Base-by-base conservation (phyloP, 1,284 basidiomycete genomes). In the Gymnopus androsaceus region DNA sequence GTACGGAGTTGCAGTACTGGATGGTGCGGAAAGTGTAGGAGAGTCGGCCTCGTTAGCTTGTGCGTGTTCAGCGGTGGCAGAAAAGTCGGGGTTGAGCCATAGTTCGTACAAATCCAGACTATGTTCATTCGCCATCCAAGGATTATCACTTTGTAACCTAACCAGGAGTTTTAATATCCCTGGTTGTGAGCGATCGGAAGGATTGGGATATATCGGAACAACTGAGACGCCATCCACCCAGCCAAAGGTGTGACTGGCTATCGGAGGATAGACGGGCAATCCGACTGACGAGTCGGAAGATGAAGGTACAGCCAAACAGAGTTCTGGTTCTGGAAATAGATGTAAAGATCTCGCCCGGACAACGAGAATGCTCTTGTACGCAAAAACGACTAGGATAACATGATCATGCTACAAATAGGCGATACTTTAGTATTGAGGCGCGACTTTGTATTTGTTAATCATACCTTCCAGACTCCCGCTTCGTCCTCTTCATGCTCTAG, bases 171-270 rank as follows among this genome's bases (percentile, higher is more conserved):
- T 76, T n/a, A 85, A 59, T 3, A 68, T 64, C 14, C 53, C 63
- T 52, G 52, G 56, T 9, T 33, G 30, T 30, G 50, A 33, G 56
- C 23, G 34, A 31, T 21, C 27, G 9, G 33, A 31, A 25, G 27
- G 17, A 21, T 31, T 17, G 19, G 17, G 12, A 38, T 54, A 27
- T n/a, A 27, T 28, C 53, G 74, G 62, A 0, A 75, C 64, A 1
- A 81, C 74, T 1, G 76, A 75, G 23, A 83, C 74, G 4, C 79
- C 79, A 49, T 87, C 85, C 8, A 85, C 77, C 85, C 84, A 87
- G 19, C 84, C 84, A 61, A 85, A 85, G 8, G 80, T 77, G 59
- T 79, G 75, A 21, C 59, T 69, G 0, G 75, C 74, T 25, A 80
- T 62, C 4, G 82, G 75, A 0, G 63, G 37, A 41, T 73, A 72